phyloP scores from a whole-genome alignment of 2,329 filamentous ascomycete genomes.

The Penicillium occitanis region DNA sequence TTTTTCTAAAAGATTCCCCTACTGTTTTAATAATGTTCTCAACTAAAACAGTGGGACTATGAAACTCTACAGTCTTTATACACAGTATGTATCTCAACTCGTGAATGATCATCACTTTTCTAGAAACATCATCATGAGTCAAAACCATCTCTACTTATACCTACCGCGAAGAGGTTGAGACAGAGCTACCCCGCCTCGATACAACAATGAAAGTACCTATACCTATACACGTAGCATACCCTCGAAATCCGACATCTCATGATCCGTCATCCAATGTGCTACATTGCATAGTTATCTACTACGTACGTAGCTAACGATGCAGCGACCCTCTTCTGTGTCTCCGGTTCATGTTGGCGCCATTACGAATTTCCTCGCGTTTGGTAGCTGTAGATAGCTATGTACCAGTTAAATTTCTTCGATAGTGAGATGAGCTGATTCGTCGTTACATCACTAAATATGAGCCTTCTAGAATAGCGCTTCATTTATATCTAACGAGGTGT shows the following conservation, averaged over 20 bases:
- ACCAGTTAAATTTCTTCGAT: no score
- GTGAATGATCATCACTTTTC: no score
- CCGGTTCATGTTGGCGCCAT: not conserved
- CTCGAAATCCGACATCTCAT: not conserved
- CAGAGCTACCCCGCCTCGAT: not conserved
- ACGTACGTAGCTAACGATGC: not conserved
- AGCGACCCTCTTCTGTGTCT: not conserved
- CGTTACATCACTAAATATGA: not conserved
- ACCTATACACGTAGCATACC: not conserved
- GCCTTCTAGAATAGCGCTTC: not conserved
- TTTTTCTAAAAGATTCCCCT: not conserved
- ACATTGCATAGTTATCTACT: not conserved
- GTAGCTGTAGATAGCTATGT: no score
- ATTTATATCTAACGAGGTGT: not conserved
- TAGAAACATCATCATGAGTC: not conserved
- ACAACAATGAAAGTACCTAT: not conserved
- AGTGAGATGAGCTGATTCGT: not conserved
- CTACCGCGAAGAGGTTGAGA: not conserved
- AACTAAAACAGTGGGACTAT: not conserved
- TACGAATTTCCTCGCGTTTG: not conserved
- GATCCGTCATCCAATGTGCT: not conserved
- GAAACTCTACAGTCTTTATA: not conserved
- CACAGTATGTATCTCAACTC: not conserved
- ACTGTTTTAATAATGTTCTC: not conserved
- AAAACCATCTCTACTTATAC: not conserved